Percentiles rank a stretch among this genome's conserved stretches.
Evolutionary conservation across 192 early-diverging fungal genomes (phyloP).

Genomic region (Mortierella claussenii): DNA sequence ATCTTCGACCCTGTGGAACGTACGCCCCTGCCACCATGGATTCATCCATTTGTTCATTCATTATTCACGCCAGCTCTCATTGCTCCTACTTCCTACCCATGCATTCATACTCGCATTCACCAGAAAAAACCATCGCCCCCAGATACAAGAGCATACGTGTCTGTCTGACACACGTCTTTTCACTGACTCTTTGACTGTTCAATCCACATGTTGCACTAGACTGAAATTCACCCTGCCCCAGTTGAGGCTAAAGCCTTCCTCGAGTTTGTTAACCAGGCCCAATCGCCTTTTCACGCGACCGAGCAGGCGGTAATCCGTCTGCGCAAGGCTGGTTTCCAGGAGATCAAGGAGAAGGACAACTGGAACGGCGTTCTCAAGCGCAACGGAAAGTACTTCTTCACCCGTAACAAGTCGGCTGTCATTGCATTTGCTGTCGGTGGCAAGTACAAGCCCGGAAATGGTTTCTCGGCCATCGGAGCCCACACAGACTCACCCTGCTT

Average conservation of each 20-base stretch:
- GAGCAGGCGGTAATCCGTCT: conserved; percentile 81
- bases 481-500: conserved; percentile 98
- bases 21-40: conserved; percentile 4
- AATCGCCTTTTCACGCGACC: conserved; percentile 97
- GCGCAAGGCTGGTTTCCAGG: conserved; percentile 79
- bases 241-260: conserved; percentile 72
- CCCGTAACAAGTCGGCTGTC: conserved; percentile 88
- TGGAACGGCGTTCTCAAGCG: conserved; percentile 79
- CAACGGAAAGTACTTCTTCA: conserved; percentile 96
- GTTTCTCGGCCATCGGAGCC: conserved; percentile 91
- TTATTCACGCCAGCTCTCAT: not conserved
- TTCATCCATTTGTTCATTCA: not conserved
- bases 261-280: conserved; percentile 90
- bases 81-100: not conserved
- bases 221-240: conserved; percentile 47
- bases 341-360: conserved; percentile 89
- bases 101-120: not conserved
- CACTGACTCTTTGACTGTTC: no score
- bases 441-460: conserved; percentile 83
- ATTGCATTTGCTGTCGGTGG: conserved; percentile 96
- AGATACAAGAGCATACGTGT: no score
- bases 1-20: conserved; percentile 17
- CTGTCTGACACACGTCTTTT: no score
- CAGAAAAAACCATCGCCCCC: no score
- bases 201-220: no score